phyloP scores from a whole-genome alignment of 2,329 filamentous ascomycete genomes.

The Penicillium concentricum region DNA sequence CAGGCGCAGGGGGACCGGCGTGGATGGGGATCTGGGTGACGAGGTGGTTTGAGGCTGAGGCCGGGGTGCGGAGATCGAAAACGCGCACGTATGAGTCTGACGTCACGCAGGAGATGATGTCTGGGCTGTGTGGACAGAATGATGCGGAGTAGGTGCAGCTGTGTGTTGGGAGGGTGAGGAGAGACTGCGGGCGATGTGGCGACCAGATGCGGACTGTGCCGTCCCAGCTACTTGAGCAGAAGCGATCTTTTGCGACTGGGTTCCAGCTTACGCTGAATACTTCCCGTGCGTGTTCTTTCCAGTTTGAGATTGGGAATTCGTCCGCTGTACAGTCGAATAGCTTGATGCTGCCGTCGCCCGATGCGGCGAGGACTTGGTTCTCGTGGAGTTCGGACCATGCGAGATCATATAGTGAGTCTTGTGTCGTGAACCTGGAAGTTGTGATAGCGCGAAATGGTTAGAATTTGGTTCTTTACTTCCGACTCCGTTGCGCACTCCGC shows the following conservation, averaged over 20 bases:
- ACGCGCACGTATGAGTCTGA: slow-evolving; percentile 86
- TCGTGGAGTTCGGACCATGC: slow-evolving; percentile 96
- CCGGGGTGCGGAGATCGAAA: slow-evolving; percentile 86
- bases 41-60: slow-evolving; percentile 83
- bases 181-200: slow-evolving; percentile 69
- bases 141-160: slow-evolving; percentile 92
- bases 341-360: slow-evolving; percentile 91
- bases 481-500: neutral
- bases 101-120: slow-evolving; percentile 81
- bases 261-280: slow-evolving; percentile 94
- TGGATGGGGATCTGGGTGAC: slow-evolving; percentile 81
- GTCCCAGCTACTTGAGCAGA: slow-evolving; percentile 92
- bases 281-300: slow-evolving; percentile 90
- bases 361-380: slow-evolving; percentile 85
- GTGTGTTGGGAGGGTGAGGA: slow-evolving; percentile 85
- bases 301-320: slow-evolving; percentile 85
- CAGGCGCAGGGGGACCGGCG: slow-evolving; percentile 55
- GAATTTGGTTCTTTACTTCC: neutral
- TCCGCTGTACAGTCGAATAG: slow-evolving; percentile 82
- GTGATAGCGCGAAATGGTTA: slow-evolving; percentile 2
- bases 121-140: slow-evolving; percentile 84
- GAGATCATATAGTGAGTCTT: slow-evolving; percentile 93
- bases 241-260: slow-evolving; percentile 83
- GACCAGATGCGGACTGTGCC: slow-evolving; percentile 96
- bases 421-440: slow-evolving; percentile 77